A percentile compares a stretch with the other conserved stretches of the same genome.
These are phyloP conservation scores for Chenopodium quinoa DNA, from an alignment of 148 eudicot genomes.

Conservation along the genomic window DNA sequence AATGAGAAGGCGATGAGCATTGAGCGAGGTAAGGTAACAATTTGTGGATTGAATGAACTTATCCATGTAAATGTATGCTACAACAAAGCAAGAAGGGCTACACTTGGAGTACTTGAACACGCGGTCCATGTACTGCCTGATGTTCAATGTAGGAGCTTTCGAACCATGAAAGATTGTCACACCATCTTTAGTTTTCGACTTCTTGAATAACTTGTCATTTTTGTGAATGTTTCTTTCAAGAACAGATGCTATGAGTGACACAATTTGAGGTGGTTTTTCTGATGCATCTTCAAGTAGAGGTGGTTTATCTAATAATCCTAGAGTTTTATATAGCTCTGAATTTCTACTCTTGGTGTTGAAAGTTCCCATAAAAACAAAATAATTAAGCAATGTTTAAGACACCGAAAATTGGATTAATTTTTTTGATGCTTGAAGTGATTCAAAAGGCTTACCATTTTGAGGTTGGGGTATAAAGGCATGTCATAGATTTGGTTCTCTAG, in stretches of 20 bases:
- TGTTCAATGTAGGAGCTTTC: constrained; percentile 41
- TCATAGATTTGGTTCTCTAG: constrained; percentile 2
- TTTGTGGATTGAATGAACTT: constrained; percentile 21
- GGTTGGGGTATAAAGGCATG: not conserved
- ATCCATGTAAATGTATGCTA: constrained; percentile 46
- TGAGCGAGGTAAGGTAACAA: constrained; percentile 38
- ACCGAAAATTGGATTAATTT: too few relatives aligned
- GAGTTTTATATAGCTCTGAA: constrained; percentile 21
- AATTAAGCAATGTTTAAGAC: not conserved
- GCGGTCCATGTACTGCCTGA: constrained; percentile 38
- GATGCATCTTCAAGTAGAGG: constrained; percentile 12
- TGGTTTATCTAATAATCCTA: constrained; percentile 26
- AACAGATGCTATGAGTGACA: constrained; percentile 33
- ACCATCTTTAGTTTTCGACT: constrained; percentile 24
- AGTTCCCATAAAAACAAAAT: constrained; percentile 29
- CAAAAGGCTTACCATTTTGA: constrained; percentile 3
- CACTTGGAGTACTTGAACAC: constrained; percentile 45
- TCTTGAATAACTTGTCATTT: constrained; percentile 38
- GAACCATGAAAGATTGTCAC: constrained; percentile 50
- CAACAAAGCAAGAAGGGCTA: constrained; percentile 52
- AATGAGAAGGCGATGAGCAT: constrained; percentile 49
- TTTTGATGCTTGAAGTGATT: constrained; percentile 23
- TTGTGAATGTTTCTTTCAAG: constrained; percentile 37
- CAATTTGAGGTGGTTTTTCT: constrained; percentile 31
- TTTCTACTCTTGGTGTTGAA: constrained; percentile 12